Evolutionary conservation across 352 stramenopile genomes (phyloP), one percentile per base, ranked within the genome.

Genomic region (Pythium aristosporum): DNA sequence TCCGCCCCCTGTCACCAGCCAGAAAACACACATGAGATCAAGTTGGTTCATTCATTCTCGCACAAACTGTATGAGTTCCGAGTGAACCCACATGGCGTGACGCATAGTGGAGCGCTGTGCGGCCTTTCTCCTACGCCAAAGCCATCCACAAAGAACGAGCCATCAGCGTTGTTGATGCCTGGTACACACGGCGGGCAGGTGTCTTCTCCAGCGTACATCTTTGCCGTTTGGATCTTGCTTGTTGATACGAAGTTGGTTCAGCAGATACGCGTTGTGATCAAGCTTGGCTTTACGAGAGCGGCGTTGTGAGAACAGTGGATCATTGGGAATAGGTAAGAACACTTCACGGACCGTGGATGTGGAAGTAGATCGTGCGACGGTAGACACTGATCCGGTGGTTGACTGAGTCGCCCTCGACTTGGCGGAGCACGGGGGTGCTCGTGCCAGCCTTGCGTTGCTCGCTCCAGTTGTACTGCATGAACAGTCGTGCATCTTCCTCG

Each of bases 141-240:
- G 15, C 23, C 28, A 36, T 11, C 50, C 18, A 43, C 28, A 56
- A 39, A 42, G 21, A 25, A 49, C 5, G 25, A 39, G 0, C 34
- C 34, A 39, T 39, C 34, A 39, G 34, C 34, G 8, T 39, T 39
- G 0, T 10, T 13, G 34, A 2, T 7, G 34, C 25, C 25, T 5
- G 25, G 25, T 30, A 5, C 25, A 30, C 25, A 30, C 25, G 25
- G 25, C n/a, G 5, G 25, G 5, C 25, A 30, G 25, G 25, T 30
- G 25, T 30, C 25, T 30, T 30, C 25, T 30, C 25, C 25, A 5
- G 3, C 25, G 25, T 63, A 91, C 85, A 55, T 92, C 80, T 78
- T 90, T 89, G 18, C 71, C 79, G 43, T 91, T 92, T 3, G 80
- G 74, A 55, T 93, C 85, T 49, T 91, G 82, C 15, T 77, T 82